Conservation (phyloP, 352 stramenopile genomes). For the Discostella stelligera region DNA sequence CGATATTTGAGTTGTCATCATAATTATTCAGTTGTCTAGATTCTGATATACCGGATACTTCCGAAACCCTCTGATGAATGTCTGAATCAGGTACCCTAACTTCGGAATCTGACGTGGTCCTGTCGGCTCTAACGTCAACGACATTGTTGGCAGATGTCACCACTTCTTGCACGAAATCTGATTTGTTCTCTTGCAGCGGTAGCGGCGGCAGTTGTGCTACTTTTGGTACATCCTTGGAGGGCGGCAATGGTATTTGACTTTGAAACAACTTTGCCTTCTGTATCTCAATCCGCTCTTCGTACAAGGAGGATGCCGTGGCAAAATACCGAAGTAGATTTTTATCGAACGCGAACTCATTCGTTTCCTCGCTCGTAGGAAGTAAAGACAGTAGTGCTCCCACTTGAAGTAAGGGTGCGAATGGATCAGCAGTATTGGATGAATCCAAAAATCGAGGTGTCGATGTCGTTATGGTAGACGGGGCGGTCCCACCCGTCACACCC, state of each 20-base stretch:
- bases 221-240: neutral
- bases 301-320: slow-evolving; percentile 64
- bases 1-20: neutral
- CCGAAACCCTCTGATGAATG: too few species aligned
- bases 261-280: slow-evolving; percentile 60
- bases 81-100: neutral
- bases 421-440: slow-evolving; percentile 21
- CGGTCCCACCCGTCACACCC: slow-evolving; percentile 1
- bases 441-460: neutral
- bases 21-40: neutral
- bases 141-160: neutral
- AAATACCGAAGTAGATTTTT: slow-evolving; percentile 65
- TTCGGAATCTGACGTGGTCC: neutral
- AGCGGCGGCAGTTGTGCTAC: neutral
- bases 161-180: neutral
- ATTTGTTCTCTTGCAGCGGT: neutral
- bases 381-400: slow-evolving; percentile 58
- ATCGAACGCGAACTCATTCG: slow-evolving; percentile 50
- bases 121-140: neutral
- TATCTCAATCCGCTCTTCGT: slow-evolving; percentile 79
- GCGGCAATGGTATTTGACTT: neutral
- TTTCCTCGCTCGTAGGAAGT: slow-evolving; percentile 9
- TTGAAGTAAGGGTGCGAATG: slow-evolving; percentile 39
- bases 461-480: slow-evolving; percentile 1
- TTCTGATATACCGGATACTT: too few species aligned